Percentiles rank a stretch among this genome's conserved stretches.
Evolutionary conservation across 805 yeast species (phyloP).

Genomic region (Tetrapisispora phaffii): DNA sequence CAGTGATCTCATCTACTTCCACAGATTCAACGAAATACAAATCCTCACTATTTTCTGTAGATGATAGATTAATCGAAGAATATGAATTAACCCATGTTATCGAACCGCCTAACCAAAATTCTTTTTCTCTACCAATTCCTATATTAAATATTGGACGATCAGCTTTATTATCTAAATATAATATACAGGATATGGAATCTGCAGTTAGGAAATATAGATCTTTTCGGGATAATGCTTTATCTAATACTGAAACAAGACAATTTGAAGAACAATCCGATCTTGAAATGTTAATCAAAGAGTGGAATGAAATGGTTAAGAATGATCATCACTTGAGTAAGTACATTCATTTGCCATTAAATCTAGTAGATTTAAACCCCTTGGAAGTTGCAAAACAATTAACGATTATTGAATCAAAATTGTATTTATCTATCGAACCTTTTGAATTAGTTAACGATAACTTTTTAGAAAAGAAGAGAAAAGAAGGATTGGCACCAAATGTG

Average conservation of each 20-base stretch:
- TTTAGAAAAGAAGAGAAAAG: conserved; percentile 47
- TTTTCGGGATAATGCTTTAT: background rate
- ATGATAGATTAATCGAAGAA: conserved; percentile 46
- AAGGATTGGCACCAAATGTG: conserved; percentile 54
- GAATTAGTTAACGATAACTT: conserved; percentile 60
- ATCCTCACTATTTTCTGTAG: conserved; percentile 27
- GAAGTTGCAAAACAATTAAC: conserved; percentile 74
- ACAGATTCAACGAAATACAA: conserved; percentile 4
- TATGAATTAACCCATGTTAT: conserved; percentile 40
- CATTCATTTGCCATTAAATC: conserved; percentile 11
- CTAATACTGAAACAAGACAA: background rate
- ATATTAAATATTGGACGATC: conserved; percentile 28
- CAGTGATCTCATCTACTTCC: conserved; percentile 4
- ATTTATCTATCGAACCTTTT: conserved; percentile 50
- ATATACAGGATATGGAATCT: conserved; percentile 34
- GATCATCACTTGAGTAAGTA: background rate
- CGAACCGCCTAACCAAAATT: conserved; percentile 33
- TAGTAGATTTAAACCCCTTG: conserved; percentile 48
- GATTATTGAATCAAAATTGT: conserved; percentile 57
- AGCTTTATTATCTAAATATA: conserved; percentile 30
- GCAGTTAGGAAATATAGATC: conserved; percentile 42
- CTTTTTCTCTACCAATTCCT: conserved; percentile 27
- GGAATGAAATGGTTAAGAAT: conserved; percentile 3
- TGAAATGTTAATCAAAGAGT: conserved; percentile 2
- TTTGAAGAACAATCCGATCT: background rate